Conservation (phyloP, 768 basidiomycete genomes). For the Collybia sp. region DNA sequence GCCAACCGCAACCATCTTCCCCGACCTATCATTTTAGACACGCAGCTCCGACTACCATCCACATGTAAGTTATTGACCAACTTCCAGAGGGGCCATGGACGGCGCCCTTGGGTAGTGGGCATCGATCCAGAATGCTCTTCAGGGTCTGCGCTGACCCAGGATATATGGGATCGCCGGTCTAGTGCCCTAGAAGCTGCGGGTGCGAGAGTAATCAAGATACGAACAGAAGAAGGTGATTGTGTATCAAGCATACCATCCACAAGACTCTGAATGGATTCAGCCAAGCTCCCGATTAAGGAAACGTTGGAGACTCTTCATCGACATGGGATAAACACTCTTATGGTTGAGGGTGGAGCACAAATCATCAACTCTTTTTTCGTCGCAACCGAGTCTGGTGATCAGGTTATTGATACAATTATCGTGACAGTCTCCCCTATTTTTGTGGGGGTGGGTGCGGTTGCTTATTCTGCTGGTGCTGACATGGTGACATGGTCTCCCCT, state of each 20-base stretch:
- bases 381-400: slow-evolving; percentile 12
- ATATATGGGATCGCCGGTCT: slow-evolving; percentile 27
- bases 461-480: slow-evolving; percentile 33
- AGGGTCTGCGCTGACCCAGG: slow-evolving; percentile 7
- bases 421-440: slow-evolving; percentile 86
- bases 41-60: slow-evolving; percentile 58
- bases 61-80: slow-evolving; percentile 71
- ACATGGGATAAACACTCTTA: slow-evolving; percentile 66
- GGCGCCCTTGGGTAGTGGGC: slow-evolving; percentile 73
- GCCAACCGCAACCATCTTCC: slow-evolving; percentile 45
- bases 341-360: slow-evolving; percentile 93
- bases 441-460: slow-evolving; percentile 69
- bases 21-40: slow-evolving; percentile 81
- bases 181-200: slow-evolving; percentile 57
- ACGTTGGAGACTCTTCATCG: slow-evolving; percentile 50
- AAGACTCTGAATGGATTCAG: neutral
- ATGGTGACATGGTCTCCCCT: slow-evolving; percentile 9
- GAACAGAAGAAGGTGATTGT: slow-evolving; percentile 2
- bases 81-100: slow-evolving; percentile 50
- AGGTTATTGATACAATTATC: slow-evolving; percentile 66
- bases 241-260: neutral
- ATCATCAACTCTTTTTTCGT: slow-evolving; percentile 74
- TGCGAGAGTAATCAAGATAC: slow-evolving; percentile 55
- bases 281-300: slow-evolving; percentile 34
- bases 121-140: slow-evolving; percentile 10